Conservation (phyloP, 2,329 filamentous ascomycete species). For the Calonectria fujianensis region DNA sequence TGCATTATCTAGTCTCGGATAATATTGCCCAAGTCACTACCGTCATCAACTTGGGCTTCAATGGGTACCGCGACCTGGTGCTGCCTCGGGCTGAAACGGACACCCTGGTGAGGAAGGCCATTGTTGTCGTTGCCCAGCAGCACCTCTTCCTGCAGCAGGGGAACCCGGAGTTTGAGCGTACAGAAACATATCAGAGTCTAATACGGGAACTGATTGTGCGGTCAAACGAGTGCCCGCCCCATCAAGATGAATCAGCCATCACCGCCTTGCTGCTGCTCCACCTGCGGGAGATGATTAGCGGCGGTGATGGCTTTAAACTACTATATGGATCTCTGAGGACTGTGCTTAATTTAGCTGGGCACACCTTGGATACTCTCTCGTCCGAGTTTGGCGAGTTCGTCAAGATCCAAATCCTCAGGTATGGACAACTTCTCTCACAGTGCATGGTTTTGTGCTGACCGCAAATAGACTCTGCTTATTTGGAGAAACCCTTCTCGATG, state of each 20-base stretch:
- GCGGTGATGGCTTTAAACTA: conserved; percentile 49
- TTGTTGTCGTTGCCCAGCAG: conserved; percentile 48
- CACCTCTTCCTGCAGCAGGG: conserved; percentile 47
- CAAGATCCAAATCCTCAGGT: conserved; percentile 50
- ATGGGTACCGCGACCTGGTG: conserved; percentile 48
- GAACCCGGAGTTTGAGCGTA: conserved; percentile 33
- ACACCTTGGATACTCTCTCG: conserved; percentile 4
- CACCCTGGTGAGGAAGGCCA: conserved; percentile 45
- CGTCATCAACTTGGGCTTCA: conserved; percentile 52
- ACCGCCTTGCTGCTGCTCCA: conserved; percentile 47
- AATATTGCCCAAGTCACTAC: conserved; percentile 51
- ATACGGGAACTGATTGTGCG: conserved; percentile 46
- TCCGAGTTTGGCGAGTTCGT: conserved; percentile 48
- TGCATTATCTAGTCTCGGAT: conserved; percentile 40
- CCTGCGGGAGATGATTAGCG: conserved; percentile 51
- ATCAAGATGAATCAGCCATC: conserved; percentile 49
- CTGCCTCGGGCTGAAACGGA: conserved; percentile 49
- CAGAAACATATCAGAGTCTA: conserved; percentile 40
- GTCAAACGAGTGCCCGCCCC: conserved; percentile 46
- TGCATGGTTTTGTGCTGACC: not conserved
- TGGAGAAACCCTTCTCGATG: conserved; percentile 48
- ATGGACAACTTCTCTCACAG: not conserved
- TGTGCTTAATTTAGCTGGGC: conserved; percentile 43
- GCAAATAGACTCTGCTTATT: conserved; percentile 44
- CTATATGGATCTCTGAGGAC: conserved; percentile 47